These are phyloP conservation scores for Hyphodiscus hymeniophilus DNA, from an alignment of 495 filamentous ascomycete species.

Conservation along the genomic window DNA sequence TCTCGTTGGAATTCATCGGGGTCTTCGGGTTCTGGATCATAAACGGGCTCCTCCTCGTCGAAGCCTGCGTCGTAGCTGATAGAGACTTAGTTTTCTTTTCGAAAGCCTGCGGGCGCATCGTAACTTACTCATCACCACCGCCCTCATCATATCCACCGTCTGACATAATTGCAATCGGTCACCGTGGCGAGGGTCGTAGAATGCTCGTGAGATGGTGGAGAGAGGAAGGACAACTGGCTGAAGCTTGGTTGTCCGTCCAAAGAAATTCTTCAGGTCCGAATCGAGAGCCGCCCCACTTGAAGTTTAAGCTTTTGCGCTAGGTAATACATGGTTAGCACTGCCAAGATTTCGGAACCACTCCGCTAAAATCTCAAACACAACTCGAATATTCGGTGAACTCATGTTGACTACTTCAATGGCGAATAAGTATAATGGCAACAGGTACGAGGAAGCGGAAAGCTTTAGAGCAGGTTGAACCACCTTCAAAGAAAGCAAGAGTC, in stretches of 20 bases:
- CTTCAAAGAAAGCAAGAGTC: constrained; percentile 10
- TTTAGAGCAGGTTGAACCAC: neutral
- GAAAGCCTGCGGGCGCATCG: neutral
- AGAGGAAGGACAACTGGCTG: neutral
- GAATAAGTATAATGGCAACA: constrained; percentile 15
- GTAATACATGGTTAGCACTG: constrained; percentile 9
- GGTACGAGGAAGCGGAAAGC: constrained; percentile 17
- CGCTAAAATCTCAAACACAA: neutral
- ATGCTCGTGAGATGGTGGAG: neutral
- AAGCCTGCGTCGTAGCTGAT: constrained; percentile 30
- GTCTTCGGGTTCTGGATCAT: constrained; percentile 49
- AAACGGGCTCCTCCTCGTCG: constrained; percentile 60
- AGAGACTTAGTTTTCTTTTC: neutral
- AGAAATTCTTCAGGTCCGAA: constrained; percentile 10
- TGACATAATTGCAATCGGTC: constrained; percentile 53
- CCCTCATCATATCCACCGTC: constrained; percentile 77
- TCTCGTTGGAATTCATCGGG: constrained; percentile 40
- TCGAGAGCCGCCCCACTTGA: neutral
- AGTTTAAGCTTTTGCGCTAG: constrained; percentile 22
- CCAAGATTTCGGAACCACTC: constrained; percentile 9
- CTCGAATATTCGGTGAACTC: neutral
- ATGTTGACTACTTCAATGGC: neutral
- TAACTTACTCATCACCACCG: constrained; percentile 43
- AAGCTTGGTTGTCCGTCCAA: neutral
- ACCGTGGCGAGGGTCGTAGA: neutral